These are phyloP conservation scores for Passalora sequoiae DNA, from an alignment of 2,329 filamentous ascomycete species.

Conservation along the genomic window DNA sequence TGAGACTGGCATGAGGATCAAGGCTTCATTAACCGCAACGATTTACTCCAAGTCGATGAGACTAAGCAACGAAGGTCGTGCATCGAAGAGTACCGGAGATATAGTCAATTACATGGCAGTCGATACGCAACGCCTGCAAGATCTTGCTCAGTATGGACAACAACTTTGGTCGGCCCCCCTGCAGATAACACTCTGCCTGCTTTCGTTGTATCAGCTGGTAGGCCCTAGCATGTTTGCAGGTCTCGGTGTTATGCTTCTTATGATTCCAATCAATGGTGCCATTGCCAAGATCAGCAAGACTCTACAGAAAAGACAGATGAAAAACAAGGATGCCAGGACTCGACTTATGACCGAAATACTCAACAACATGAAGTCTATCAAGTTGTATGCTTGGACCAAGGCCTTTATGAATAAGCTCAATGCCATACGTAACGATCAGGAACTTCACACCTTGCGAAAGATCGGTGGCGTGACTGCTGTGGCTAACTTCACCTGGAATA, in stretches of 20 bases:
- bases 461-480: conserved; percentile 92
- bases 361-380: conserved; percentile 99
- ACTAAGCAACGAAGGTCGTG: conserved; percentile 86
- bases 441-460: conserved; percentile 90
- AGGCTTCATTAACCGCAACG: conserved; percentile 78
- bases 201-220: conserved; percentile 91
- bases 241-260: conserved; percentile 89
- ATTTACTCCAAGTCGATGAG: conserved; percentile 90
- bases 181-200: conserved; percentile 92
- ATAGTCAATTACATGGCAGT: conserved; percentile 99
- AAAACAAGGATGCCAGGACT: conserved; percentile 93
- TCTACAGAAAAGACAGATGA: conserved; percentile 95
- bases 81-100: conserved; percentile 86
- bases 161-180: conserved; percentile 96
- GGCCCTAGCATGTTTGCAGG: conserved; percentile 94
- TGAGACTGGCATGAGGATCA: conserved; percentile 94
- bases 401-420: conserved; percentile 98
- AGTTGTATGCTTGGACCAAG: conserved; percentile 94
- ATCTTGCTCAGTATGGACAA: conserved; percentile 90
- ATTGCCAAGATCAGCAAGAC: conserved; percentile 92
- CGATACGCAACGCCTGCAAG: conserved; percentile 89
- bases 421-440: conserved; percentile 89
- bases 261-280: conserved; percentile 92
- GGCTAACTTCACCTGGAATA: conserved; percentile 97
- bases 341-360: conserved; percentile 94